Conservation (phyloP, 345 rosid species). For the Streptanthus diversifolius region DNA sequence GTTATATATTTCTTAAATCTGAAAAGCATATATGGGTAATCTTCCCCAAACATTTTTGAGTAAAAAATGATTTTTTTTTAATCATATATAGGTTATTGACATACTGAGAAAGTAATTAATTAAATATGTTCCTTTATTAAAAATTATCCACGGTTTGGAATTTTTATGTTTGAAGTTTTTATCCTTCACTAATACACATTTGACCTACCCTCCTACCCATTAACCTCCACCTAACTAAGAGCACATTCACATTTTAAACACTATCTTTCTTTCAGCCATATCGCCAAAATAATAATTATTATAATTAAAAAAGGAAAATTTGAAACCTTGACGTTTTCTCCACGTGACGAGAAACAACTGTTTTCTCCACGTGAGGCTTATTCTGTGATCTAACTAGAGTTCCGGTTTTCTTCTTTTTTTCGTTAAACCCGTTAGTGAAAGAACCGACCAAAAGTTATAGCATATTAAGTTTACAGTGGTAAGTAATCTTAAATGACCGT, state of each 20-base stretch:
- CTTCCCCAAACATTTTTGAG: background rate
- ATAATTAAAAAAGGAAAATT: background rate
- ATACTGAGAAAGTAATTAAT: background rate
- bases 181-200: background rate
- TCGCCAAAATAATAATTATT: background rate
- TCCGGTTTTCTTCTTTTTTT: background rate
- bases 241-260: conserved; percentile 28
- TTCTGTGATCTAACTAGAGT: conserved; percentile 17
- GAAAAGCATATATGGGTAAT: background rate
- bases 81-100: background rate
- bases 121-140: background rate
- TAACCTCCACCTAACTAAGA: conserved; percentile 26
- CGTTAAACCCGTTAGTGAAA: background rate
- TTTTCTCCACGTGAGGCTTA: conserved; percentile 10
- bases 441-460: background rate
- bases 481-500: background rate
- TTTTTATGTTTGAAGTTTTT: background rate
- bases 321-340: background rate
- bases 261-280: background rate
- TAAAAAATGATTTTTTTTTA: background rate
- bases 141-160: background rate
- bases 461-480: background rate
- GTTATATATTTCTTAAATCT: background rate
- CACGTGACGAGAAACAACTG: background rate
- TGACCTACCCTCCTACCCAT: conserved; percentile 24